phyloP scores from a whole-genome alignment of 345 rosid genomes.

The Salix exigua region DNA sequence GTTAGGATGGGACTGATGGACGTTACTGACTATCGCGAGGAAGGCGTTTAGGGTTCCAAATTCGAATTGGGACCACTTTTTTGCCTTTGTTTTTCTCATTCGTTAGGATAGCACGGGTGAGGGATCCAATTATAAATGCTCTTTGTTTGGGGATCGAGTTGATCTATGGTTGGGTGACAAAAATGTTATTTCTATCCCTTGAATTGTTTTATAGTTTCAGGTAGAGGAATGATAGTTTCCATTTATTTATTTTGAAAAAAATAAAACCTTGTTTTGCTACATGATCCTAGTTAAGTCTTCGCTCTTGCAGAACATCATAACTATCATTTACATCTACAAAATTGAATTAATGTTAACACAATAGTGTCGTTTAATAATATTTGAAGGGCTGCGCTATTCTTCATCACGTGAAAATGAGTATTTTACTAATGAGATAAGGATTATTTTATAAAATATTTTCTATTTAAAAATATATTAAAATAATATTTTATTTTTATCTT shows the following conservation, averaged over 20 bases:
- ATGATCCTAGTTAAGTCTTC: not conserved
- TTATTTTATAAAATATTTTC: no score
- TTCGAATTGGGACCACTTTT: not conserved
- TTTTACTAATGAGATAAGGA: no score
- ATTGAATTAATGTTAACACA: no score
- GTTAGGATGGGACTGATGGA: not conserved
- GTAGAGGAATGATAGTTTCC: not conserved
- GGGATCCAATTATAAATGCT: not conserved
- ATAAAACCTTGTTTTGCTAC: no score
- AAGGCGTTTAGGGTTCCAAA: not conserved
- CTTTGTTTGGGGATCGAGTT: not conserved
- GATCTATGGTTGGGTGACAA: not conserved
- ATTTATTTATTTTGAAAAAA: no score
- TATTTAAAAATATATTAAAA: no score
- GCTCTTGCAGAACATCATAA: not conserved
- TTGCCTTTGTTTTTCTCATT: not conserved
- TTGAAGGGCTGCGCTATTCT: not conserved
- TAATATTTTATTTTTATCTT: no score
- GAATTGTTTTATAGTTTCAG: not conserved
- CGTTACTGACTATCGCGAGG: not conserved
- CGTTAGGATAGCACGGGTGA: not conserved
- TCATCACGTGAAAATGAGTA: no score
- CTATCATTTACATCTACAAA: not conserved
- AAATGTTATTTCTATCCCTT: not conserved
- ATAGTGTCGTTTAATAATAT: not conserved